These are phyloP conservation scores for Raddia distichophylla DNA, from an alignment of 176 grass and related monocot species.

Conservation along the genomic window DNA sequence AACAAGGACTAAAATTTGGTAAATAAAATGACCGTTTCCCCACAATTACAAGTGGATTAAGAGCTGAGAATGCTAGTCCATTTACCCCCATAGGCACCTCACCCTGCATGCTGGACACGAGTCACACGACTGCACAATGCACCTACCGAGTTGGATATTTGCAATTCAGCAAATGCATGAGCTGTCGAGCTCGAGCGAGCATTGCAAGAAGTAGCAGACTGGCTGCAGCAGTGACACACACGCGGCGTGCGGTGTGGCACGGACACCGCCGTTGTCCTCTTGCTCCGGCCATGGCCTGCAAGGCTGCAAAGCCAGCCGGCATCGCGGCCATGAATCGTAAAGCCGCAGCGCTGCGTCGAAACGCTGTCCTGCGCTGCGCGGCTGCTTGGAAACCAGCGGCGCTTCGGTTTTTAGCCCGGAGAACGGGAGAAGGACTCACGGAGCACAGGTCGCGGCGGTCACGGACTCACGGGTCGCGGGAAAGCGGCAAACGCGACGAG, in stretches of 20 bases:
- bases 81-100: too few species aligned
- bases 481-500: background rate
- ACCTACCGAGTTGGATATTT: background rate
- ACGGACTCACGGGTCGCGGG: too few species aligned
- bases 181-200: background rate
- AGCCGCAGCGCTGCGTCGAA: slow-evolving; percentile 6
- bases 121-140: too few species aligned
- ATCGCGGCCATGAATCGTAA: slow-evolving; percentile 21
- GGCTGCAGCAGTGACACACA: background rate
- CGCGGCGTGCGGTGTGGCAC: background rate
- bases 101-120: too few species aligned
- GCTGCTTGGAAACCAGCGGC: slow-evolving; percentile 22
- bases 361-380: background rate
- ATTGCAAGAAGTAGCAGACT: background rate
- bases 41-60: too few species aligned
- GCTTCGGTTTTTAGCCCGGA: slow-evolving; percentile 2
- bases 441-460: slow-evolving; percentile 24
- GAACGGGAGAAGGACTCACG: background rate
- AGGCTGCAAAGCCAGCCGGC: slow-evolving; percentile 34
- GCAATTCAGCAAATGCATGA: background rate
- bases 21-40: too few species aligned
- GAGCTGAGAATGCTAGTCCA: too few species aligned
- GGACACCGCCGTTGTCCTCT: slow-evolving; percentile 8
- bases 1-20: too few species aligned
- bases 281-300: background rate